Conservation (phyloP, 2,329 filamentous ascomycete genomes). For the Thielaviopsis euricoi region DNA sequence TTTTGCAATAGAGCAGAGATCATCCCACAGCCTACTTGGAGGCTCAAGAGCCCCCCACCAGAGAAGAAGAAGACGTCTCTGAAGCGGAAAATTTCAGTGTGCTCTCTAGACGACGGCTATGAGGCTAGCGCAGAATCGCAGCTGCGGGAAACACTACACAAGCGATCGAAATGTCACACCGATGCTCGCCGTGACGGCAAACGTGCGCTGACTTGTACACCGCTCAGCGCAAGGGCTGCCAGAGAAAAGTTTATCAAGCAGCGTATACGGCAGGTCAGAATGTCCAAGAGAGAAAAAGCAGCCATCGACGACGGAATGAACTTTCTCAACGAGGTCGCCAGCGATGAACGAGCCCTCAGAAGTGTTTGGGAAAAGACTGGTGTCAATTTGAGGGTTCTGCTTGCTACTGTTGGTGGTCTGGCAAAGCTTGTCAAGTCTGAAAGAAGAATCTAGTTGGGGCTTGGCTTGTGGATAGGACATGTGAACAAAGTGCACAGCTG, state of each 20-base stretch:
- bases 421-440: background rate
- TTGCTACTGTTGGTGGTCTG: background rate
- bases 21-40: background rate
- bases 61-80: background rate
- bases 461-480: background rate
- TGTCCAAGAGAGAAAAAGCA: background rate
- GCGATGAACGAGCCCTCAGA: background rate
- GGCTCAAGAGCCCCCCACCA: background rate
- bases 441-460: background rate
- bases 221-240: too few relatives aligned
- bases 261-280: background rate
- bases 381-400: background rate
- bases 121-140: too few relatives aligned
- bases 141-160: too few relatives aligned
- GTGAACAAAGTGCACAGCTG: background rate
- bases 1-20: background rate
- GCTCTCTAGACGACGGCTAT: too few relatives aligned
- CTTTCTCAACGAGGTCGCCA: background rate
- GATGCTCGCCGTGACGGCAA: too few relatives aligned
- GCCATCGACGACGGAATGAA: background rate
- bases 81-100: background rate
- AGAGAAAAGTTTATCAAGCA: background rate
- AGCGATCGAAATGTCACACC: too few relatives aligned
- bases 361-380: background rate
- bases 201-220: too few relatives aligned